These are phyloP conservation scores for Calocybe cyanea DNA, from an alignment of 768 basidiomycete genomes.

Conservation along the genomic window DNA sequence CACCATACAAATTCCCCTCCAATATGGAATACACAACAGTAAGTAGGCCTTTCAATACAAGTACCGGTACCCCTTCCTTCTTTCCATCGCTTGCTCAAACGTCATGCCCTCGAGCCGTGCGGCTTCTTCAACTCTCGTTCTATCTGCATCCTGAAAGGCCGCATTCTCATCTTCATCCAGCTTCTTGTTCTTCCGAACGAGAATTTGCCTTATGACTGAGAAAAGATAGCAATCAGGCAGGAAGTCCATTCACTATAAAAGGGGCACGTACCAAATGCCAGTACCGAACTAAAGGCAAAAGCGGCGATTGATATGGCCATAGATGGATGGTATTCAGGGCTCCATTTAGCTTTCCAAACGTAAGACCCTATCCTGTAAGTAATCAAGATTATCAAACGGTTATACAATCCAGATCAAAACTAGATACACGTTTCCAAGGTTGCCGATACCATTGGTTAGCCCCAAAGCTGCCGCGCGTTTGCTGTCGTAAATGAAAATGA, in stretches of 20 bases:
- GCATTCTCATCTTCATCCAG: slow-evolving; percentile 43
- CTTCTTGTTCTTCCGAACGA: slow-evolving; percentile 44
- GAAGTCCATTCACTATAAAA: not conserved
- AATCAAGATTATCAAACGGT: too few species aligned
- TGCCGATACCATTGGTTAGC: not conserved
- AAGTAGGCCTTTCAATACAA: too few species aligned
- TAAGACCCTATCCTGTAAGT: slow-evolving; percentile 53
- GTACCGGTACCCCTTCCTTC: slow-evolving; percentile 53
- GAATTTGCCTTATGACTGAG: slow-evolving; percentile 38
- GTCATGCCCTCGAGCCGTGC: slow-evolving; percentile 53
- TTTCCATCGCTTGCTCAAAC: slow-evolving; percentile 51
- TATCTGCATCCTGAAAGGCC: slow-evolving; percentile 37
- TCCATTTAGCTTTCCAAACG: slow-evolving; percentile 55
- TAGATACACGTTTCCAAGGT: not conserved
- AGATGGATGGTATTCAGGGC: slow-evolving; percentile 56
- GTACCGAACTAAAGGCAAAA: slow-evolving; percentile 24
- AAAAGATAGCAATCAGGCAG: not conserved
- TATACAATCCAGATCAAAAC: too few species aligned
- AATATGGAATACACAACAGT: too few species aligned
- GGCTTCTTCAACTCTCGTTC: slow-evolving; percentile 49
- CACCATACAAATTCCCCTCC: too few species aligned
- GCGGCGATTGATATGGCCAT: slow-evolving; percentile 45
- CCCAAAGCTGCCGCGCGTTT: slow-evolving; percentile 45
- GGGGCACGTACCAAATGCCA: slow-evolving; percentile 19
- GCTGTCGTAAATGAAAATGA: slow-evolving; percentile 17